These are phyloP conservation scores for Lophium mytilinum DNA, from an alignment of 495 filamentous ascomycete species.

Conservation along the genomic window DNA sequence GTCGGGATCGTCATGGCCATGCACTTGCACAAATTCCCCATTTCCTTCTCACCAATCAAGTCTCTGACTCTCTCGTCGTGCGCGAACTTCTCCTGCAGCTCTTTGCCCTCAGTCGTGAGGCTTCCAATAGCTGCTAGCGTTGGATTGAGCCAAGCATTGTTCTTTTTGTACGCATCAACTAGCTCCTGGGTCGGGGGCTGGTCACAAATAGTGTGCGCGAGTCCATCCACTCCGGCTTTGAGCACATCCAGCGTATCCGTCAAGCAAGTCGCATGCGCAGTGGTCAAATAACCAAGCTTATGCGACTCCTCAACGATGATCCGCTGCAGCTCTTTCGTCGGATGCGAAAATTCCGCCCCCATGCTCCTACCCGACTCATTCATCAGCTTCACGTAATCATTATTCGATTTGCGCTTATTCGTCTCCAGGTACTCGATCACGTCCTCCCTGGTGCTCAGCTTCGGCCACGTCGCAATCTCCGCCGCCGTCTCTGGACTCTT, in stretches of 20 bases:
- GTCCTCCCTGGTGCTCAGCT: conserved; percentile 23
- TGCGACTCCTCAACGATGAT: conserved; percentile 30
- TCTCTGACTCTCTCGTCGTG: conserved; percentile 26
- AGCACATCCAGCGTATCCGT: conserved; percentile 30
- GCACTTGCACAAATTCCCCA: conserved; percentile 25
- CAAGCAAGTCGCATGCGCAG: conserved; percentile 30
- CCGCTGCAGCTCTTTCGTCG: conserved; percentile 28
- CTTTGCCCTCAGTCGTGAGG: conserved; percentile 28
- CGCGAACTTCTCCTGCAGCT: conserved; percentile 28
- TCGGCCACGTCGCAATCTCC: conserved; percentile 32
- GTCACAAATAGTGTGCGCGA: conserved; percentile 31
- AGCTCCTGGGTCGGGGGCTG: conserved; percentile 28
- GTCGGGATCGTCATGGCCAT: conserved; percentile 23
- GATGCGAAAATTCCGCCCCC: conserved; percentile 24
- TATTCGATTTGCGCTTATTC: conserved; percentile 19
- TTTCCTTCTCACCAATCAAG: conserved; percentile 24
- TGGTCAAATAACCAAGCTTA: conserved; percentile 22
- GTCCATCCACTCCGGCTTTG: conserved; percentile 29
- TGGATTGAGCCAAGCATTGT: conserved; percentile 32
- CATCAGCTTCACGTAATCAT: conserved; percentile 37
- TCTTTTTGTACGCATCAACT: conserved; percentile 30
- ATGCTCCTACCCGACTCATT: conserved; percentile 30
- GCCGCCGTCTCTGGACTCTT: conserved; percentile 22
- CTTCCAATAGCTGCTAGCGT: conserved; percentile 28
- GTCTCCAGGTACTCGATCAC: conserved; percentile 27